Evolutionary conservation across 2,329 filamentous ascomycete genomes (phyloP), one percentile per base, ranked within the genome.

Genomic region (Fusarium sp.): DNA sequence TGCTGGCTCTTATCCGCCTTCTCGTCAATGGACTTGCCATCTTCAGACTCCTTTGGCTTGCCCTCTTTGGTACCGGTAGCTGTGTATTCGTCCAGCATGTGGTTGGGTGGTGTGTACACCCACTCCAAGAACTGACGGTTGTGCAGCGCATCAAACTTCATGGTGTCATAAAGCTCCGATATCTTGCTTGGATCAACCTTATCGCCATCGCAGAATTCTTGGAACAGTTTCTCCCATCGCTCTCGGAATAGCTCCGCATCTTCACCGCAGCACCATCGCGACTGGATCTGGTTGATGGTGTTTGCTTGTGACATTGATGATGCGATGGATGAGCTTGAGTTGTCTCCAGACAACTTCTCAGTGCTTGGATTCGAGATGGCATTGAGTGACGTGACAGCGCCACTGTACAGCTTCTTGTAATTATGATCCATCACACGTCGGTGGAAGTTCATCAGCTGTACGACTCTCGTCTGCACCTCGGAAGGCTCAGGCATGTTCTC

Each of bases 111-210:
- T 18, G 94, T 97, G 74, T 99, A 99, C 0, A 98, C 92, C 93
- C 96, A 98, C 79, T 99, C 96, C 6, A 99, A 84, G 76, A 99
- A 99, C 68, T 94, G 93, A 4, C 96, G 90, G 77, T 99, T 99
- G 81, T 99, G 97, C 16, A 99, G 85, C 2, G 96, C 96, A 79
- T 99, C 96, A 71, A 98, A 99, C 80, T 99, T 99, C 96, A 99
- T 98, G 21, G 95, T 98, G 79, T 99, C 96, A 79, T 99, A 99
- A 4, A 99, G 87, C 82, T 99, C 96, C 7, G 94, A 98, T 67
- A 99, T 95, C 83, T 99, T 99, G 85, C 94, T 97, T 20, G 97
- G 97, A 79, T 99, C 96, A 20, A 98, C 94, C 83, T 99, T 99
- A 76, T 99, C 96, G 2, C 93, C 92, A 78, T 99, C 97, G 71